Evolutionary conservation across 2,329 filamentous ascomycete species (phyloP), one percentile per base, ranked within the genome.

Genomic region (Claviceps lovelessii): DNA sequence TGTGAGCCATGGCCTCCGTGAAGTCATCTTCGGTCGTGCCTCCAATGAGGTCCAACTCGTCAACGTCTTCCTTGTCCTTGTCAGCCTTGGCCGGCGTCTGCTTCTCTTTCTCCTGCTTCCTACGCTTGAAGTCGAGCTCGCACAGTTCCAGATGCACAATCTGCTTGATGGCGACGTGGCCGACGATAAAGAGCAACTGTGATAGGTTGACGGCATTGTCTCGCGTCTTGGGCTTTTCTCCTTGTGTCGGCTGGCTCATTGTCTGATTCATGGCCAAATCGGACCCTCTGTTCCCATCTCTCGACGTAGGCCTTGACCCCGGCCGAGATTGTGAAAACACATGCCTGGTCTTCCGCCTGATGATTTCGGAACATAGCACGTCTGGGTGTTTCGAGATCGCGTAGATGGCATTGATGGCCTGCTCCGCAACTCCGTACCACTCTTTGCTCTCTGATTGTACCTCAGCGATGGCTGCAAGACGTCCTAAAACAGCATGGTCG

Each of bases 81-180:
- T 74, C 72, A 1, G 68, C 69, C 60, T 76, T 76, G 54, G 72
- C 60, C 0, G 73, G 70, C 2, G 72, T 64, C 15, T 70, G 77
- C 73, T 89, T 90, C 65, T 93, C 88, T 62, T 90, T 88, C 57
- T 93, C 88, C 45, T 88, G 85, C 75, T 98, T 98, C 60, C 91
- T 81, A 54, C 91, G 86, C 75, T 98, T 98, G 71, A 98, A 98
- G 69, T 98, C 93, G 51, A 93, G 82, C 66, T 98, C 93, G 67
- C 90, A 95, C n/a, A 97, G 77, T 64, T 98, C 93, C 11, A 98
- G 80, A 67, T 98, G 93, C 0, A 98, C 94, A 62, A 98, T 98
- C 67, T 98, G 94, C 72, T 98, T 98, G 66, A 98, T 93, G 15
- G 93, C 93, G 50, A 97, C 87, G 65, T 98, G 93, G 0, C 93